These are phyloP conservation scores for Carex scoparia DNA, from an alignment of 176 grass and related monocot species.

Conservation along the genomic window DNA sequence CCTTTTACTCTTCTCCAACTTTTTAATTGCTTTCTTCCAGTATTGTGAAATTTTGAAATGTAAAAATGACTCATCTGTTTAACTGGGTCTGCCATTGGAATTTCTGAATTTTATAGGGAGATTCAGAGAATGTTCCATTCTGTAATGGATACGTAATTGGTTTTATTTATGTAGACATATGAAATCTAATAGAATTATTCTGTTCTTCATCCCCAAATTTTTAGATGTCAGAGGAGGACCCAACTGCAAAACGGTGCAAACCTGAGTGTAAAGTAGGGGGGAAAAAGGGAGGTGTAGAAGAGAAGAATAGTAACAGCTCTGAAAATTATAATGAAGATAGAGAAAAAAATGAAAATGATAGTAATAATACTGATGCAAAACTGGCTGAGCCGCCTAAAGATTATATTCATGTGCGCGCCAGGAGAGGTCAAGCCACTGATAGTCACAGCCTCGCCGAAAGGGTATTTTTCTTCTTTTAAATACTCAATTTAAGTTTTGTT, in stretches of 20 bases:
- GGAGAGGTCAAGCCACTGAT: slow-evolving; percentile 70
- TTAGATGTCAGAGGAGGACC: slow-evolving; percentile 28
- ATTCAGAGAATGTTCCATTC: not conserved
- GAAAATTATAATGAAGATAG: slow-evolving; percentile 21
- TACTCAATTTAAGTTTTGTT: not conserved
- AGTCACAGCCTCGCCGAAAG: slow-evolving; percentile 70
- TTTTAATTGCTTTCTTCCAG: not conserved
- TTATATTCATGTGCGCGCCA: slow-evolving; percentile 58
- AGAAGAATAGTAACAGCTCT: not conserved
- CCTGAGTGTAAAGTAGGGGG: slow-evolving; percentile 10
- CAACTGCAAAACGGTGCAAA: slow-evolving; percentile 38
- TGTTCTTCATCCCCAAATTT: not conserved
- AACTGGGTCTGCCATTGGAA: not conserved
- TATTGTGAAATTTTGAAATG: not conserved
- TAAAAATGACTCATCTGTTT: not conserved
- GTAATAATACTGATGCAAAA: slow-evolving; percentile 1
- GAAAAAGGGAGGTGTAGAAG: slow-evolving; percentile 15
- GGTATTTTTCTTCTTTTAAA: slow-evolving; percentile 26
- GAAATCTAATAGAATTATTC: not conserved
- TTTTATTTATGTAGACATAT: not conserved
- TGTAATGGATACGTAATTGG: not conserved
- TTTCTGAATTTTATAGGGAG: not conserved
- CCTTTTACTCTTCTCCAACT: not conserved
- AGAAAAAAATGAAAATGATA: slow-evolving; percentile 5
- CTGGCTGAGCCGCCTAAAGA: slow-evolving; percentile 36